Evolutionary conservation across 169 alveolate species (phyloP), one percentile per base, ranked within the genome.

Genomic region (Cryptosporidium viatorum): DNA sequence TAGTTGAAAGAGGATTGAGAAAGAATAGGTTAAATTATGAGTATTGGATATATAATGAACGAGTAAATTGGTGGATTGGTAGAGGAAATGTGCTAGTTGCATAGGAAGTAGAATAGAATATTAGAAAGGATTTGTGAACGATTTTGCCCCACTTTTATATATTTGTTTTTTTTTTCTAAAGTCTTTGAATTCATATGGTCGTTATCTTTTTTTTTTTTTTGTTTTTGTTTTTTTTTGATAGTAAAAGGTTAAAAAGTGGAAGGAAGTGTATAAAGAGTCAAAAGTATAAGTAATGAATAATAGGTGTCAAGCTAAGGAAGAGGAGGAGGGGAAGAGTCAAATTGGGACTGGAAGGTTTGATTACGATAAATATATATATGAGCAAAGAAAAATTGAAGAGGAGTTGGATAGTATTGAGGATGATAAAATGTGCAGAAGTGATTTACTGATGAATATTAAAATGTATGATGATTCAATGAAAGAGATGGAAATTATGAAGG

Each of bases 391-490:
- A 5, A 45, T 45, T 45, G 45, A 70, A 26, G 26, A 70, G 18
- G 43, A 45, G 16, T 45, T 70, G 65, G 65, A 70, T 45, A 29
- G 23, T 62, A 48, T 45, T 29, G 35, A 55, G 10, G 67, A 55
- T 1, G 84, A 69, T 23, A 6, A n/a, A 41, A 41, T 39, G 41
- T 23, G 43, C 35, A 62, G 50, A 59, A 29, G 14, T 3, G 75
- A 41, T n/a, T 39, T 80, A 8, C 70, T 80, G 12, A 43, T 55
- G 33, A 59, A 59, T 26, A 50, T 65, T 48, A 58, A 65, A 39
- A 60, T 80, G 58, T 80, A 80, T 39, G 68, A 80, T 39, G 89
- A 80, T 29, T 80, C 89, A 21, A 18, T 80, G 75, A 62, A 39
- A 18, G 89, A 80, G 21, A 62, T 80, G 48, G 80, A 80, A 31